These are phyloP conservation scores for Sporothrix phasma DNA, from an alignment of 2,329 filamentous ascomycete genomes.

Conservation along the genomic window DNA sequence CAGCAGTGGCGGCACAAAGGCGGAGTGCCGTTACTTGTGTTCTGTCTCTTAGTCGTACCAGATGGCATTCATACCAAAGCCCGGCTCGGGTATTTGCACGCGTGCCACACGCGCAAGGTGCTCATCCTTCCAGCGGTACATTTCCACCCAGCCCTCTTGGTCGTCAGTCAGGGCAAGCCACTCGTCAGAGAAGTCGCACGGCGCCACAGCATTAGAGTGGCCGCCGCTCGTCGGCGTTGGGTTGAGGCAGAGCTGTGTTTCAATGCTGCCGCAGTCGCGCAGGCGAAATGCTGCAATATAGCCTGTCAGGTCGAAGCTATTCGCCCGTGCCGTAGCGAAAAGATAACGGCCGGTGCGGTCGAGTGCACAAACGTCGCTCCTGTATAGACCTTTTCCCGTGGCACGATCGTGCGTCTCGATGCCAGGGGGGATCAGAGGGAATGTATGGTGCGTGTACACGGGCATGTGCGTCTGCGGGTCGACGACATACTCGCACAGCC, in stretches of 20 bases:
- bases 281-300: constrained; percentile 77
- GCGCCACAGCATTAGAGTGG: constrained; percentile 79
- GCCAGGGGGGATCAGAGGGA: constrained; percentile 70
- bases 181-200: constrained; percentile 75
- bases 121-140: constrained; percentile 79
- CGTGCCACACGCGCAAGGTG: constrained; percentile 68
- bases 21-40: background rate
- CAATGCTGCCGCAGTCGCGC: constrained; percentile 56
- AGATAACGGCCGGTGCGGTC: constrained; percentile 62
- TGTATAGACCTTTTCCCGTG: constrained; percentile 52
- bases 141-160: constrained; percentile 77
- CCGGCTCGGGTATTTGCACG: constrained; percentile 70
- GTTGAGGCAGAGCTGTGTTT: constrained; percentile 68
- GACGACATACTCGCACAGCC: constrained; percentile 71
- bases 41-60: constrained; percentile 56
- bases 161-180: constrained; percentile 88
- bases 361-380: constrained; percentile 72
- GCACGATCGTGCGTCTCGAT: constrained; percentile 36
- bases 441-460: constrained; percentile 66
- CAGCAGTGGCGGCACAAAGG: too few species aligned
- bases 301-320: constrained; percentile 64
- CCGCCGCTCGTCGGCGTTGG: constrained; percentile 81
- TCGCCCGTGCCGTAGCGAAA: constrained; percentile 75
- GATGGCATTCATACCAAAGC: constrained; percentile 93
- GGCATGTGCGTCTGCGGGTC: constrained; percentile 64